Base-by-base conservation (phyloP, 768 basidiomycete genomes). In the Leccinum imitatum region DNA sequence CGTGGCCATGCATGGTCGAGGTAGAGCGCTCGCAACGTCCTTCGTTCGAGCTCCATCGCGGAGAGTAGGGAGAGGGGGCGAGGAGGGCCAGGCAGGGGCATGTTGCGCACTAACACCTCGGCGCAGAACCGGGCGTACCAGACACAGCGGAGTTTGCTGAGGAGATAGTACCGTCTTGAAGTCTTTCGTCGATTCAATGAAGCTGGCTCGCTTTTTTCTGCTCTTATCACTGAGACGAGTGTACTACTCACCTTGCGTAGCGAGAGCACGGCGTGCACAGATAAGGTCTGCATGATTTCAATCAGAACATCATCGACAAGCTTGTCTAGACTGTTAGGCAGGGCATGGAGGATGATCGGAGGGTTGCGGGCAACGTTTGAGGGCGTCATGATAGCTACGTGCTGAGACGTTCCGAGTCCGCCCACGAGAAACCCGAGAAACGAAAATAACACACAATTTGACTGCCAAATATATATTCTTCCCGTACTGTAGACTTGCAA, bases 261-360 rank as follows among this genome's bases (percentile, higher is more conserved):
- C 8, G 66, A 50, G 19, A 71, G 63, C 8, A 71, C 33, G 31
- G 59, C 35, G n/a, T n/a, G 54, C 19, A 61, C 64, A 17, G 72
- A 59, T 8, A 59, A 53, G 1, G 4, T 17, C 30, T 63, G 62
- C 4, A 71, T 17, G 14, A 71, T 59, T 4, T 63, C 66, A 19
- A 71, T 56, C 11, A 71, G n/a, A 48, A 71, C 39, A 33, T 71
- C 71, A n/a, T 71, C 70, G 39, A 68, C 67, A 17, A 71, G 62
- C 25, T n/a, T 62, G 58, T 71, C 72, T 0, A 71, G 31, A 37
- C 62, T 59, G 55, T 30, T 56, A n/a, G 57, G 14, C 58, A 58
- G 59, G 55, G 27, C 2, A 55, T 10, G 10, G 11, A 50, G 7
- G 4, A 27, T 27, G 13, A 53, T 25, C 30, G 44, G 19, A n/a